A percentile compares a stretch with the other conserved stretches of the same genome.
These are phyloP conservation scores for Cercis canadensis DNA, from an alignment of 306 rosid species.

Conservation along the genomic window DNA sequence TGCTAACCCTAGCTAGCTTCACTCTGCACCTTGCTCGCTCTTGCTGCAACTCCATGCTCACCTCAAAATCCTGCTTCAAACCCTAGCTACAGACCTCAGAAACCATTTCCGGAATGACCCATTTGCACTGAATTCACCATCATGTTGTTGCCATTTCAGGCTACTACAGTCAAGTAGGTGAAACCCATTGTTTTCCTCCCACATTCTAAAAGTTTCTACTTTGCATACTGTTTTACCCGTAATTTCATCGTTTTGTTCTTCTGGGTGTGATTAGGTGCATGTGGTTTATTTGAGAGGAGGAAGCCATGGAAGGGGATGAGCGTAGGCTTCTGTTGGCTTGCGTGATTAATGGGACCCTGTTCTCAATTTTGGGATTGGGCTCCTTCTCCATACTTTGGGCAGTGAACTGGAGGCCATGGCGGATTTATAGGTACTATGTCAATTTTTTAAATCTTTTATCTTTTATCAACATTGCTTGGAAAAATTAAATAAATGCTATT, in stretches of 20 bases:
- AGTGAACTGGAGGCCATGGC: slow-evolving; percentile 99
- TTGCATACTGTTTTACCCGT: slow-evolving; percentile 15
- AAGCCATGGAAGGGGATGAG: slow-evolving; percentile 84
- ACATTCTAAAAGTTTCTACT: slow-evolving; percentile 20
- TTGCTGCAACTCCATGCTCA: slow-evolving; percentile 35
- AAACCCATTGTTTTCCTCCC: slow-evolving; percentile 22
- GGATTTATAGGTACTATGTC: slow-evolving; percentile 81
- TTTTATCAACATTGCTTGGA: neutral
- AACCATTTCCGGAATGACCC: slow-evolving; percentile 39
- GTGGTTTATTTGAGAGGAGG: slow-evolving; percentile 50
- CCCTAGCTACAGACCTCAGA: slow-evolving; percentile 47
- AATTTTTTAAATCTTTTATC: neutral
- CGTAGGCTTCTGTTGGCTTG: slow-evolving; percentile 76
- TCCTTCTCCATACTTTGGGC: slow-evolving; percentile 90
- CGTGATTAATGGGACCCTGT: slow-evolving; percentile 84
- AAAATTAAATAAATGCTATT: slow-evolving; percentile 5
- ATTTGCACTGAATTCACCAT: slow-evolving; percentile 53
- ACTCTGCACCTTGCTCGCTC: no score
- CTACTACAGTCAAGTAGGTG: slow-evolving; percentile 47
- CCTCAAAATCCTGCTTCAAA: slow-evolving; percentile 51
- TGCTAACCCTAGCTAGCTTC: slow-evolving; percentile 38
- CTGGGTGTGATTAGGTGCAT: slow-evolving; percentile 60
- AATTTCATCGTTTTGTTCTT: slow-evolving; percentile 15
- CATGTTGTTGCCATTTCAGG: slow-evolving; percentile 59
- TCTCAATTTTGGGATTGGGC: slow-evolving; percentile 77